Evolutionary conservation across 495 filamentous ascomycete genomes (phyloP), one percentile per base, ranked within the genome.

Genomic region (Neurospora discreta): DNA sequence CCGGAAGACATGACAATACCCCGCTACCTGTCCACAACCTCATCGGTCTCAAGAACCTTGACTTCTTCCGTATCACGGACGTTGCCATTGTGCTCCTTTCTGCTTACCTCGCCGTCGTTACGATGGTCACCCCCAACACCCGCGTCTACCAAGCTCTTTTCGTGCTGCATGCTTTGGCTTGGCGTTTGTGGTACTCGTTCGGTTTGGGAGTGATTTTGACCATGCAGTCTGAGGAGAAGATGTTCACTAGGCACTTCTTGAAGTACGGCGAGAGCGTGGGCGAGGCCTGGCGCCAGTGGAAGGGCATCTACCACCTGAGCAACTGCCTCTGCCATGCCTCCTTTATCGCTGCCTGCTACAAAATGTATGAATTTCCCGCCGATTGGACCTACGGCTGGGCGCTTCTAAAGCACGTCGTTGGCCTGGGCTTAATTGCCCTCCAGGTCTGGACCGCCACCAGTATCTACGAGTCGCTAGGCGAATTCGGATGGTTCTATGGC

Each of bases 401-500:
- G 6, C 85, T 97, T 38, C 87, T 98, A 74, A 90, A 93, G 73
- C 96, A 99, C 76, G 90, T 97, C 16, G 75, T 98, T 40, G 95
- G 95, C 38, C 81, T 85, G 42, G 89, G 92, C 72, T 83, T 98
- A 71, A 89, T 98, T 70, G 88, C 91, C 16, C 85, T 99, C 67
- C 95, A 99, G 78, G 81, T 95, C 13, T 99, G 96, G 96, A 98
- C 95, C 5, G 90, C 92, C 5, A 81, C 92, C 73, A 97, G 94
- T 79, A 96, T 98, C 72, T 97, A 98, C 81, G 93, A 97, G 18
- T 97, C 95, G 6, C 89, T 98, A 3, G 95, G 95, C 58, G 95
- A 99, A 78, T 98, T 98, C 78, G 96, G 96, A 74, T 99, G 96
- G 95, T 99, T 98, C 85, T 99, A 93, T 77, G 95, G 95, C 15